These are phyloP conservation scores for Cyanodermella asteris DNA, from an alignment of 2,329 filamentous ascomycete genomes.

Conservation along the genomic window DNA sequence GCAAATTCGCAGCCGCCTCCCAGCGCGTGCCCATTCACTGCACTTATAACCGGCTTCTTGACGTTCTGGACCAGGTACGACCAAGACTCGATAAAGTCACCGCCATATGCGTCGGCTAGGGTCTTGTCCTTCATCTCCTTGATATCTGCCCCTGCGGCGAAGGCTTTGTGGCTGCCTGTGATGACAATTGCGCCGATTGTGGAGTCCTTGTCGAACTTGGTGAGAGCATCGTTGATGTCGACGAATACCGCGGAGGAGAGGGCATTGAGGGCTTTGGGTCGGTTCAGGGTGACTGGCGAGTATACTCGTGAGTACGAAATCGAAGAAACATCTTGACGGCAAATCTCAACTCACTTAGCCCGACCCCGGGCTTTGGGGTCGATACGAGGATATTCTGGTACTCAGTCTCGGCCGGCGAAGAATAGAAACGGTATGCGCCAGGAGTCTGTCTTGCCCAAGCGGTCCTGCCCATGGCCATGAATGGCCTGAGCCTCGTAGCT, in stretches of 20 bases:
- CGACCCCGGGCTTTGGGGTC: constrained; percentile 69
- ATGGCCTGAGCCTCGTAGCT: too few species aligned
- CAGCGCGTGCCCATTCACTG: constrained; percentile 83
- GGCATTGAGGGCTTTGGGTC: constrained; percentile 88
- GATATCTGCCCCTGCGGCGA: constrained; percentile 92
- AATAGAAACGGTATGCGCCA: constrained; percentile 27
- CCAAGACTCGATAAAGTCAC: constrained; percentile 90
- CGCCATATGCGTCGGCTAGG: constrained; percentile 70
- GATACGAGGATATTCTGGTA: constrained; percentile 75
- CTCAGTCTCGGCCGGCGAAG: constrained; percentile 21
- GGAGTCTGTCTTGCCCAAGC: too few species aligned
- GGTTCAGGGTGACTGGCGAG: constrained; percentile 61
- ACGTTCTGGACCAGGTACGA: constrained; percentile 61
- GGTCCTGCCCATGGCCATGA: too few species aligned
- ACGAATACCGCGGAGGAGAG: constrained; percentile 74
- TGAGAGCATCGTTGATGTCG: constrained; percentile 66
- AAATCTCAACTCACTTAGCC: constrained; percentile 41
- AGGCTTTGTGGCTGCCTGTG: constrained; percentile 74
- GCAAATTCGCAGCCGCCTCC: constrained; percentile 92
- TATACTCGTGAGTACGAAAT: neutral
- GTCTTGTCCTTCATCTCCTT: constrained; percentile 94
- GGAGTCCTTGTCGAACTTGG: constrained; percentile 45
- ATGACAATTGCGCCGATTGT: constrained; percentile 58
- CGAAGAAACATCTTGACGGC: neutral
- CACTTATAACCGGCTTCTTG: constrained; percentile 86